Evolutionary conservation across 2,329 filamentous ascomycete species (phyloP), one percentile per base, ranked within the genome.

Genomic region (Microcyclospora pomicola): DNA sequence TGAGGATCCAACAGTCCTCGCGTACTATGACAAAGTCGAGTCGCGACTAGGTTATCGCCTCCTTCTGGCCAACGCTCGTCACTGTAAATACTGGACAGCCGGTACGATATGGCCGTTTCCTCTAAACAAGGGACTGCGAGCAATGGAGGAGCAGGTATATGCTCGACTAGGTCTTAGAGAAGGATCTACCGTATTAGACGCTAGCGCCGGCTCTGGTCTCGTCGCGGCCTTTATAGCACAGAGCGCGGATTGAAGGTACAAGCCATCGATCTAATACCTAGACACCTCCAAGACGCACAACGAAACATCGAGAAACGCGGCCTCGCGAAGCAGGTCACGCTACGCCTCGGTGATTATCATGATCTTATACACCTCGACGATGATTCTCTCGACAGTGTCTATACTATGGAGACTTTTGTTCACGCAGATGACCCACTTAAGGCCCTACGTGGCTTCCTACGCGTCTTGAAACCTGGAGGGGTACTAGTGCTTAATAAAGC

Each of bases 371-470:
- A 44, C 5, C 53, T 72, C 15, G 38, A 45, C 0, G 45, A 55
- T 16, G 51, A 46, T 3, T 64, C 58, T 0, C 62, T 68, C 31
- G 68, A 74, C 38, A 70, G 69, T 3, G 54, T 68, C 19, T 74
- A 73, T 49, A 73, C 69, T 0, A 69, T 73, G 64, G 68, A 74
- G 50, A 71, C 69, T 0, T 63, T 74, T 34, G 69, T 72, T 0
- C 69, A 74, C 46, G 67, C 69, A 1, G 35, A 41, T 24, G 39
- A n/a, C n/a, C n/a, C n/a, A n/a, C n/a, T n/a, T n/a, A n/a, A n/a
- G n/a, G n/a, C n/a, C n/a, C n/a, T n/a, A n/a, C n/a, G n/a, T n/a
- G n/a, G n/a, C n/a, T n/a, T n/a, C n/a, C n/a, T n/a, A n/a, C n/a
- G n/a, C n/a, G n/a, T n/a, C n/a, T n/a, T n/a, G n/a, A n/a, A n/a